phyloP scores from a whole-genome alignment of 176 grass and related monocot genomes.

The Miscanthus lutarioriparius region DNA sequence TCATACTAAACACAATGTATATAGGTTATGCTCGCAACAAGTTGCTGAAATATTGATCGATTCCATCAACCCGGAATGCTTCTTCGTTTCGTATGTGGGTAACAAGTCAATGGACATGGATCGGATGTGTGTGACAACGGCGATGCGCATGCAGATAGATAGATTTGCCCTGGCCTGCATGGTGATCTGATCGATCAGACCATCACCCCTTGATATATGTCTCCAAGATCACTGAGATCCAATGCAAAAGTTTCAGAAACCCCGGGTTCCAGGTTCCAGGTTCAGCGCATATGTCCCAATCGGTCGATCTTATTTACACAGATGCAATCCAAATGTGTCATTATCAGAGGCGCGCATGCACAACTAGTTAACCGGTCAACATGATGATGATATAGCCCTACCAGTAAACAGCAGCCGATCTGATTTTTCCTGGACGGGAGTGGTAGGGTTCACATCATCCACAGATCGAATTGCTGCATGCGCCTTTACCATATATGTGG shows the following conservation, averaged over 20 bases:
- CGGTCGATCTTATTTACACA: background rate
- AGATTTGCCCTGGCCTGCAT: constrained; percentile 27
- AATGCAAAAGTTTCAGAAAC: background rate
- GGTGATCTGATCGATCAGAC: constrained; percentile 9
- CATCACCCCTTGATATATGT: background rate
- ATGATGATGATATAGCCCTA: background rate
- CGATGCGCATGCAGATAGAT: constrained; percentile 11
- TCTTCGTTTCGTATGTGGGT: background rate
- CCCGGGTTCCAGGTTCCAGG: background rate
- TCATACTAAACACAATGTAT: background rate
- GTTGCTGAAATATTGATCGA: constrained; percentile 25
- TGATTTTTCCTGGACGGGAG: background rate
- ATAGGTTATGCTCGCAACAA: background rate
- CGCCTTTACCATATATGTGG: background rate
- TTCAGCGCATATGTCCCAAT: constrained; percentile 11
- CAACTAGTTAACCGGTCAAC: constrained; percentile 2
- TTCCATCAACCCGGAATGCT: background rate
- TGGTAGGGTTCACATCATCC: constrained; percentile 4
- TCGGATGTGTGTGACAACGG: constrained; percentile 15
- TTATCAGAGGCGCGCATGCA: constrained; percentile 25
- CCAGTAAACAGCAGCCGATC: background rate
- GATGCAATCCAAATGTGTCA: background rate
- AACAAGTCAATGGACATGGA: background rate
- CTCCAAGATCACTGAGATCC: background rate
- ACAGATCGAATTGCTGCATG: background rate